These are phyloP conservation scores for Lophium mytilinum DNA, from an alignment of 495 filamentous ascomycete genomes.

Conservation along the genomic window DNA sequence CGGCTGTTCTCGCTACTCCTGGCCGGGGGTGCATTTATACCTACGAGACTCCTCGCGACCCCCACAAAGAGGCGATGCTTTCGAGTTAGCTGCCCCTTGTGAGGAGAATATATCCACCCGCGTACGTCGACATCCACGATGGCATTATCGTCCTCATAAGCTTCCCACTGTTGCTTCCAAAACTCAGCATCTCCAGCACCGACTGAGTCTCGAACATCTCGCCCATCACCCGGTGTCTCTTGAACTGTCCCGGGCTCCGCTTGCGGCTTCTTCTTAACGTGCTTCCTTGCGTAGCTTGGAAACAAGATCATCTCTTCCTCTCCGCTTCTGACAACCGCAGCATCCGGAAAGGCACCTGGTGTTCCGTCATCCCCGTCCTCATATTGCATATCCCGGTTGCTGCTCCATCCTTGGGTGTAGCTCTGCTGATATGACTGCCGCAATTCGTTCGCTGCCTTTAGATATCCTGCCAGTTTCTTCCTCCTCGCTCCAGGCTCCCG, in stretches of 20 bases:
- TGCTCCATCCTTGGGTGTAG: conserved; percentile 43
- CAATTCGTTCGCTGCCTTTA: conserved; percentile 84
- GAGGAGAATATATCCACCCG: conserved; percentile 87
- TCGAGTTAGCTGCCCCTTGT: conserved; percentile 74
- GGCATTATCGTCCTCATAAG: conserved; percentile 65
- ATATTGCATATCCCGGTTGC: conserved; percentile 35
- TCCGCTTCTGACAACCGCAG: conserved; percentile 65
- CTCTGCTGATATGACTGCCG: conserved; percentile 63
- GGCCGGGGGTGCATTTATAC: conserved; percentile 60
- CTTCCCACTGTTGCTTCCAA: conserved; percentile 61
- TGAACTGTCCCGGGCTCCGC: conserved; percentile 34
- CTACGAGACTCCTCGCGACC: conserved; percentile 73
- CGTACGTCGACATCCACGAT: conserved; percentile 89
- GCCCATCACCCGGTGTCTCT: conserved; percentile 29
- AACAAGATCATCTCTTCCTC: conserved; percentile 92
- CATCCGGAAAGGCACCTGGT: conserved; percentile 74
- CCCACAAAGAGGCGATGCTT: conserved; percentile 82
- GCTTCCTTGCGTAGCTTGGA: conserved; percentile 74
- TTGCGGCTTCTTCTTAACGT: conserved; percentile 42
- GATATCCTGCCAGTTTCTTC: conserved; percentile 73
- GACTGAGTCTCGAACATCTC: conserved; percentile 31
- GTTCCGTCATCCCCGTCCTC: conserved; percentile 52
- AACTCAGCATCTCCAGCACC: conserved; percentile 52
- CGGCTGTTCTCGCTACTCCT: conserved; percentile 29
- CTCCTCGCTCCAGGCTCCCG: conserved; percentile 61